A percentile compares a stretch with the other conserved stretches of the same genome.
phyloP scores from a whole-genome alignment of 768 basidiomycete genomes.

The Mycena albidolilacea region DNA sequence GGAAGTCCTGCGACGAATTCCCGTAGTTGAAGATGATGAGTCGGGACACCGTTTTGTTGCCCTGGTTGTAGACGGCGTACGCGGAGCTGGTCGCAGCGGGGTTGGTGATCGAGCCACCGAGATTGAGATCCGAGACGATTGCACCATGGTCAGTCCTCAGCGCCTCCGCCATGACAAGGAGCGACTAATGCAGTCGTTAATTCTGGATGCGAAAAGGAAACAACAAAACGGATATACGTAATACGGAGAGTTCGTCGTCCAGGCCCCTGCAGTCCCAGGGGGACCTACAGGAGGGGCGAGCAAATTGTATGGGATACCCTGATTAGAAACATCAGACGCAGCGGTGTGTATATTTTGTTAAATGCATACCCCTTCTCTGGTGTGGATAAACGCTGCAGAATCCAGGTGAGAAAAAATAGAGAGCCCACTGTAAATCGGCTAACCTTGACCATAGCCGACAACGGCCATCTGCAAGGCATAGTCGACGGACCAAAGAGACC shows the following conservation, averaged over 20 bases:
- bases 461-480: constrained; percentile 68
- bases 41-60: constrained; percentile 55
- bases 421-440: background rate
- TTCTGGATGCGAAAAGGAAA: background rate
- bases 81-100: constrained; percentile 59
- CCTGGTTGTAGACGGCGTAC: constrained; percentile 74
- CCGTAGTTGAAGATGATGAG: constrained; percentile 68
- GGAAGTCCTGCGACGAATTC: constrained; percentile 60
- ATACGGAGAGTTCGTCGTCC: constrained; percentile 66
- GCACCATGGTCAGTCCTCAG: constrained; percentile 57
- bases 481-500: constrained; percentile 65
- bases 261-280: constrained; percentile 53
- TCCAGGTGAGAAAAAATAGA: background rate
- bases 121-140: constrained; percentile 63
- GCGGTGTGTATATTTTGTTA: background rate
- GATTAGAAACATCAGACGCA: background rate
- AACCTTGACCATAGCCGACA: constrained; percentile 56
- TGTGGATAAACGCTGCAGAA: constrained; percentile 64
- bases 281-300: constrained; percentile 59
- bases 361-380: constrained; percentile 58
- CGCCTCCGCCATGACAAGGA: constrained; percentile 62
- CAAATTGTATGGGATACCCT: constrained; percentile 66
- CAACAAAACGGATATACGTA: constrained; percentile 47
- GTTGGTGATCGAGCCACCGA: constrained; percentile 55
- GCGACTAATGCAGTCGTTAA: constrained; percentile 40